Conservation (phyloP, 345 rosid species). For the Pugionium cornutum region DNA sequence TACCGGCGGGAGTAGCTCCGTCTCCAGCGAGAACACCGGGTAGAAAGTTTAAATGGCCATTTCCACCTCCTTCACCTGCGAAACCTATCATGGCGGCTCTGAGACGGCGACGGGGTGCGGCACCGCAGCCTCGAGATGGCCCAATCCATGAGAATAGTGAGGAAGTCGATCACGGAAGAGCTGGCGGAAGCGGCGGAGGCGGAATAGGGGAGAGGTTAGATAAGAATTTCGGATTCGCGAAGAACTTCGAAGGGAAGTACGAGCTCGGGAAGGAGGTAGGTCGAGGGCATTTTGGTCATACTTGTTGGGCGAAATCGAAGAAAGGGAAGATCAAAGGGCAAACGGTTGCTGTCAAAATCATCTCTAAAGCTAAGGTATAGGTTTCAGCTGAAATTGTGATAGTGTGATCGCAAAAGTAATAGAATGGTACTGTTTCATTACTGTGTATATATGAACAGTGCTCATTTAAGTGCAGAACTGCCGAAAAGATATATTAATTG, state of each 20-base stretch:
- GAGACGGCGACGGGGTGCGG: slow-evolving; percentile 52
- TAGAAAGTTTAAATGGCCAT: slow-evolving; percentile 85
- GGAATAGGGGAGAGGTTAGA: slow-evolving; percentile 51
- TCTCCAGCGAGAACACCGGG: slow-evolving; percentile 87
- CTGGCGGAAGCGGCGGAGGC: slow-evolving; percentile 31
- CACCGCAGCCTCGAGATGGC: slow-evolving; percentile 56
- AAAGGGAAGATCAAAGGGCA: slow-evolving; percentile 84
- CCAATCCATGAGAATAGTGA: slow-evolving; percentile 64
- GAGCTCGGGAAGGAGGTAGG: slow-evolving; percentile 91
- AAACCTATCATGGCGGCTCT: slow-evolving; percentile 85
- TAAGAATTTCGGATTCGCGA: slow-evolving; percentile 81
- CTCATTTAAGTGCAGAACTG: background rate
- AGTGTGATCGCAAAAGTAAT: slow-evolving; percentile 14
- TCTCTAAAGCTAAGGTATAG: slow-evolving; percentile 76
- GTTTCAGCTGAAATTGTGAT: slow-evolving; percentile 10
- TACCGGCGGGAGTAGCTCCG: slow-evolving; percentile 79
- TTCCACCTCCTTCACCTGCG: slow-evolving; percentile 98
- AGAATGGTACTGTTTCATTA: slow-evolving; percentile 11
- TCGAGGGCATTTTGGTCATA: slow-evolving; percentile 97
- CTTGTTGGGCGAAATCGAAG: slow-evolving; percentile 83
- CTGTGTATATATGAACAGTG: background rate
- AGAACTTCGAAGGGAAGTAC: slow-evolving; percentile 71
- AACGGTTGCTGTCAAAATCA: slow-evolving; percentile 86
- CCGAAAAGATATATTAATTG: background rate
- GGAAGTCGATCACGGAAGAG: slow-evolving; percentile 26